Conservation (phyloP, 768 basidiomycete genomes). For the Leccinum boreale region DNA sequence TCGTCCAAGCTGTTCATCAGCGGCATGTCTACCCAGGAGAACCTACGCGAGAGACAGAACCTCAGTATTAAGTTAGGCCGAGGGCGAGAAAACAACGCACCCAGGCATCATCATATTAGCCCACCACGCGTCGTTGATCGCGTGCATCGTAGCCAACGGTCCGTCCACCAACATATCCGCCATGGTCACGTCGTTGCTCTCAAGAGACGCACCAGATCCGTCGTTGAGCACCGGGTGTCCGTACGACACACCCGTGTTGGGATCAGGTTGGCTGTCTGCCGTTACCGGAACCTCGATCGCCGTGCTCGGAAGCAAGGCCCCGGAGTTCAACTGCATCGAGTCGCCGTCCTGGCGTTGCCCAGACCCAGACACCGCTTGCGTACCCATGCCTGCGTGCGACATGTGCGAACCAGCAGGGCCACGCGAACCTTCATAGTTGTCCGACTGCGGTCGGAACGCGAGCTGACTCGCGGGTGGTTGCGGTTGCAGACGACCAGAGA, state of each 20-base stretch:
- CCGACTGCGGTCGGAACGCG: slow-evolving; percentile 10
- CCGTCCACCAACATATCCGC: slow-evolving; percentile 37
- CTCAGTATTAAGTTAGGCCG: neutral
- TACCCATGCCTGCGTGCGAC: slow-evolving; percentile 16
- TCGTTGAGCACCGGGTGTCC: slow-evolving; percentile 24
- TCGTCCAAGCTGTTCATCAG: slow-evolving; percentile 23
- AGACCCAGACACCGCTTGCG: slow-evolving; percentile 11
- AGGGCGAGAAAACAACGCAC: slow-evolving; percentile 16
- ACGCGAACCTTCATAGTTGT: slow-evolving; percentile 22
- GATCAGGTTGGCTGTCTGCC: slow-evolving; percentile 33
- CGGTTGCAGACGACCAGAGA: slow-evolving; percentile 51
- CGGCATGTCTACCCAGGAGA: slow-evolving; percentile 32
- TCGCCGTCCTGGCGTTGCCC: slow-evolving; percentile 18
- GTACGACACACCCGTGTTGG: slow-evolving; percentile 35
- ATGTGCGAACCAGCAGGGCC: slow-evolving; percentile 29
- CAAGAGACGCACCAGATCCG: neutral
- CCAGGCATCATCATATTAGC: slow-evolving; percentile 85
- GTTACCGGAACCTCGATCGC: neutral
- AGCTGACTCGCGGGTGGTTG: slow-evolving; percentile 43
- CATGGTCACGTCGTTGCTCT: slow-evolving; percentile 23
- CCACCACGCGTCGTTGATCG: slow-evolving; percentile 73
- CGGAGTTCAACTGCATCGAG: slow-evolving; percentile 32
- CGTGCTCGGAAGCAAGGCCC: neutral
- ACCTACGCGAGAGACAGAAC: slow-evolving; percentile 9
- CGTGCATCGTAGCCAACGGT: slow-evolving; percentile 69